Conservation (phyloP, 164 flowering plant genomes). For the Saururus chinensis region DNA sequence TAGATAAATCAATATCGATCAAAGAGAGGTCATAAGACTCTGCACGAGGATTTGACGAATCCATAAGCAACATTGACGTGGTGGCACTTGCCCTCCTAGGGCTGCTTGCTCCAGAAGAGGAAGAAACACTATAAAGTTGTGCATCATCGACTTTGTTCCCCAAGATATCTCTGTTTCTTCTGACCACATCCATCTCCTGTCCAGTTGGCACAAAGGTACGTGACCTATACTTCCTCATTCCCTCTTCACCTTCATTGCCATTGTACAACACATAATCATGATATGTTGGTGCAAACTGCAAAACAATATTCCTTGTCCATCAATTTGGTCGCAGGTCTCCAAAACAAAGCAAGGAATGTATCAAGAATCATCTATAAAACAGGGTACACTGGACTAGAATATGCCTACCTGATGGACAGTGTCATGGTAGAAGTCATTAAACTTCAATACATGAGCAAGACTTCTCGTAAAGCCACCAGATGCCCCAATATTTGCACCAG, state of each 20-base stretch:
- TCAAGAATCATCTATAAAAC: background rate
- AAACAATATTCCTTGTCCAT: background rate
- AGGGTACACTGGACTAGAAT: background rate
- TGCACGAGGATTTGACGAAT: conserved; percentile 32
- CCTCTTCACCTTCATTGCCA: conserved; percentile 75
- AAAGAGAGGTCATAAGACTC: conserved; percentile 58
- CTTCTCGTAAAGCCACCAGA: conserved; percentile 56
- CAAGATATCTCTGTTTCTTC: conserved; percentile 53
- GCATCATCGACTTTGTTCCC: conserved; percentile 62
- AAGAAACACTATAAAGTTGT: conserved; percentile 51
- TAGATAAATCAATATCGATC: conserved; percentile 60
- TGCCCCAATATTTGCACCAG: conserved; percentile 82
- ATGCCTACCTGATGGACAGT: conserved; percentile 83
- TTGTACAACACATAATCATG: conserved; percentile 96
- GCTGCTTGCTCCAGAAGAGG: conserved; percentile 54
- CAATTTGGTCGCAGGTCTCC: background rate
- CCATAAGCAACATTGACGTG: conserved; percentile 50
- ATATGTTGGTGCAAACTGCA: conserved; percentile 98
- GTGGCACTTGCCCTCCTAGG: conserved; percentile 25
- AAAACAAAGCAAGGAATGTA: background rate
- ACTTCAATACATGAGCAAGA: conserved; percentile 80
- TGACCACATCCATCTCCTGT: conserved; percentile 80
- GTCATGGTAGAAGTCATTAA: conserved; percentile 93
- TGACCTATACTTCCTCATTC: conserved; percentile 68
- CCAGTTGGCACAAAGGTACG: conserved; percentile 97